These are phyloP conservation scores for Actinomortierella wolfii DNA, from an alignment of 371 early-diverging fungal genomes.

Conservation along the genomic window DNA sequence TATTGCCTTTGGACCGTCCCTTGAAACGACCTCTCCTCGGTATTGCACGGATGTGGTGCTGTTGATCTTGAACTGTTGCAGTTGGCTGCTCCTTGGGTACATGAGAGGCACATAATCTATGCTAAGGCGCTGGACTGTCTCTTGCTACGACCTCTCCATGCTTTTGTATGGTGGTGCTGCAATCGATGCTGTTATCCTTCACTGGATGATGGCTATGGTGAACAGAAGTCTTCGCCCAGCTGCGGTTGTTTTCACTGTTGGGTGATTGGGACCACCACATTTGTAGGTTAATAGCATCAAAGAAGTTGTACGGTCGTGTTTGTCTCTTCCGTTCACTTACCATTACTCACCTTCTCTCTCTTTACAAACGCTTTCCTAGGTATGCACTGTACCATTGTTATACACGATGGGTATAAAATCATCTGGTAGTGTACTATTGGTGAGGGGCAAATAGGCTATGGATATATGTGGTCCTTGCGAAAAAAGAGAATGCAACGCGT, in stretches of 20 bases:
- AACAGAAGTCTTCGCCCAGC: conserved; percentile 20
- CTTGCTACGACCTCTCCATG: conserved; percentile 21
- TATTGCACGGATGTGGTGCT: too few species aligned
- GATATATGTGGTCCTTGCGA: too few species aligned
- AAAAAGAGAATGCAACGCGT: too few species aligned
- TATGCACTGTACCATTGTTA: too few species aligned
- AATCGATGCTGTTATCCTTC: conserved; percentile 11
- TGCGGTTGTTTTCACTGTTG: conserved; percentile 36
- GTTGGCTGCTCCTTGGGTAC: too few species aligned
- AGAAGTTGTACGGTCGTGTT: conserved; percentile 26
- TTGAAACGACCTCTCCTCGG: too few species aligned
- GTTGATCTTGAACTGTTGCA: too few species aligned
- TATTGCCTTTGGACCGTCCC: neutral
- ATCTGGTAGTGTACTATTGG: too few species aligned
- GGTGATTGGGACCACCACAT: conserved; percentile 24
- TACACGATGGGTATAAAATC: too few species aligned
- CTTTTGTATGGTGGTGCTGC: conserved; percentile 14
- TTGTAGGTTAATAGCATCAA: conserved; percentile 32
- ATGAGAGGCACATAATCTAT: too few species aligned
- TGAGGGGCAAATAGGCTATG: too few species aligned
- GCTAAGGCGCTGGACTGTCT: conserved; percentile 14
- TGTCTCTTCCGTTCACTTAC: conserved; percentile 20
- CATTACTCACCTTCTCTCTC: conserved; percentile 23
- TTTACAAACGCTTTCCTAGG: too few species aligned
- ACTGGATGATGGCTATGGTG: conserved; percentile 19